A percentile compares a stretch with the other conserved stretches of the same genome.
phyloP scores from a whole-genome alignment of 169 alveolate species.

The Babesia bigemina region DNA sequence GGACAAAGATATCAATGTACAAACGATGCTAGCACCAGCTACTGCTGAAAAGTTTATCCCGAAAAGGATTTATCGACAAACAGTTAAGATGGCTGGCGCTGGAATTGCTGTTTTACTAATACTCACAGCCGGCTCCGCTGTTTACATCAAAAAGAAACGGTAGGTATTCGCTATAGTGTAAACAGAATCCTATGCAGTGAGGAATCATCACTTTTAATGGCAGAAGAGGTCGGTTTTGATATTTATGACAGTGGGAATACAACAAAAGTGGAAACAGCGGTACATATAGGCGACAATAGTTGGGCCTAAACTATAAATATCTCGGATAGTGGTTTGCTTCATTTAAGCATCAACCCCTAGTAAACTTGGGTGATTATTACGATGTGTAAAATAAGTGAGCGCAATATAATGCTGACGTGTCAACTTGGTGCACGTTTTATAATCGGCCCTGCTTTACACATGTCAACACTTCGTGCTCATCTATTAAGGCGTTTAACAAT shows the following conservation, averaged over 20 bases:
- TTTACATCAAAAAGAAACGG: slow-evolving; percentile 4
- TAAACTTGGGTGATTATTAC: no score
- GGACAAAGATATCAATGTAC: no score
- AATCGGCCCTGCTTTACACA: no score
- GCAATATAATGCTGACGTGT: no score
- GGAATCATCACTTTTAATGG: background rate
- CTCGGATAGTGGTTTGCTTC: background rate
- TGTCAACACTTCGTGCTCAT: no score
- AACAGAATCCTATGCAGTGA: background rate
- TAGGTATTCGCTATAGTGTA: background rate
- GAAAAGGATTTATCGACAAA: no score
- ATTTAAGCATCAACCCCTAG: background rate
- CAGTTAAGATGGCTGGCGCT: slow-evolving; percentile 36
- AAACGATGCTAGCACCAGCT: no score
- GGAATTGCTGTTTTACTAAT: slow-evolving; percentile 23
- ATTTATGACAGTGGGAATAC: background rate
- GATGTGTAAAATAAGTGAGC: no score
- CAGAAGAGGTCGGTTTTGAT: slow-evolving; percentile 42
- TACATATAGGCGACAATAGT: slow-evolving; percentile 28
- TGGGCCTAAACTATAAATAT: slow-evolving; percentile 16
- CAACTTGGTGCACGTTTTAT: no score
- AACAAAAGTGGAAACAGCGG: slow-evolving; percentile 40
- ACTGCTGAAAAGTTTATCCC: no score
- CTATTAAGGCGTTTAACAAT: no score
- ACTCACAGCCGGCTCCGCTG: slow-evolving; percentile 36